Evolutionary conservation across 352 stramenopile genomes (phyloP).

Genomic region (Phytopythium boreale): DNA sequence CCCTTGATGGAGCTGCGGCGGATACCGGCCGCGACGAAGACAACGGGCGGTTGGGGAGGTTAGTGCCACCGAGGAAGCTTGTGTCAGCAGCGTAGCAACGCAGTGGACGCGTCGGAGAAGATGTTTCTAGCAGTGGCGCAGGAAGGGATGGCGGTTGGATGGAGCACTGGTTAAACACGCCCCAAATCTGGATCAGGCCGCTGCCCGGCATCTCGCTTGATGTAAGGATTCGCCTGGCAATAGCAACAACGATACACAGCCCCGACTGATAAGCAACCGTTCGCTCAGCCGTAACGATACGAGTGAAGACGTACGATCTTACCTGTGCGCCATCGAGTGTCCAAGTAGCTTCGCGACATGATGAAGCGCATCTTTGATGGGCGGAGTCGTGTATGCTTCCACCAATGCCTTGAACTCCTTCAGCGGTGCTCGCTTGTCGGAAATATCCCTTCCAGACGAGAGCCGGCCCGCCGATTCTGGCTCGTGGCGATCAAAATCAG

Average conservation of each 20-base stretch:
- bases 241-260: not conserved
- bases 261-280: not conserved
- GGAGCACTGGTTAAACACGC: not conserved
- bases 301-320: not conserved
- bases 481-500: not conserved
- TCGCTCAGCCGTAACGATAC: no score
- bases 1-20: not conserved
- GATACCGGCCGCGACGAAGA: not conserved
- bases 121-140: not conserved
- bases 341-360: not conserved
- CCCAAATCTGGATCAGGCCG: not conserved
- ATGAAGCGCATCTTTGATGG: not conserved
- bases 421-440: not conserved
- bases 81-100: constrained; percentile 1
- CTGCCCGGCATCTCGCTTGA: not conserved
- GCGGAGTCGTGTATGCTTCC: not conserved
- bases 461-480: no score
- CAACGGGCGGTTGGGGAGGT: not conserved
- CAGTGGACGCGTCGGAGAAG: not conserved
- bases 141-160: constrained; percentile 1
- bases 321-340: not conserved
- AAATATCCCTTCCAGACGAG: not conserved
- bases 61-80: not conserved
- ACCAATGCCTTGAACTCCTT: not conserved
- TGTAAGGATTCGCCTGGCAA: constrained; percentile 2